Evolutionary conservation across 192 early-diverging fungal genomes (phyloP).

Genomic region (Backusella parvicylindrica): DNA sequence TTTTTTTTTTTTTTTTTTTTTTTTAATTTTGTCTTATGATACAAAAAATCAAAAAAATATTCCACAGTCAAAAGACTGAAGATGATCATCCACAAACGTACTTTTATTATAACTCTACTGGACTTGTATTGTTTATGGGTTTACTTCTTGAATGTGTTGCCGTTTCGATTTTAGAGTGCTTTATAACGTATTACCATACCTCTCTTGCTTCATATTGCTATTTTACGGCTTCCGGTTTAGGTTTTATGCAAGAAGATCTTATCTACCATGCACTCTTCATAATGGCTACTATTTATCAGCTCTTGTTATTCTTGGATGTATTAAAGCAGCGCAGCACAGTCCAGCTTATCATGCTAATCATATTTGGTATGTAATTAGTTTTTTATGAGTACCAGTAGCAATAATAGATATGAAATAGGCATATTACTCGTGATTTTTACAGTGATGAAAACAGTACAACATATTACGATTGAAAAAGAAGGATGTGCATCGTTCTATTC

Average conservation of each 20-base stretch:
- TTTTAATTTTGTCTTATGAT: not conserved
- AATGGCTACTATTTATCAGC: not conserved
- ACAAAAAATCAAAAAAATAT: not conserved
- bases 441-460: slow-evolving; percentile 3
- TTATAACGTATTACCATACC: not conserved
- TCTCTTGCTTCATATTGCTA: not conserved
- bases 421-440: not conserved
- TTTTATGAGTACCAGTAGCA: not conserved
- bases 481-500: not conserved
- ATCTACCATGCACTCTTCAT: not conserved
- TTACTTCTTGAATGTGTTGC: not conserved
- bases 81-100: not conserved
- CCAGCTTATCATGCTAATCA: not conserved
- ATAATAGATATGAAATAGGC: not conserved
- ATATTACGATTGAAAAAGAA: not conserved
- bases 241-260: not conserved
- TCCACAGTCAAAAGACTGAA: not conserved
- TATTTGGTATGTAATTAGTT: not conserved
- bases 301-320: not conserved
- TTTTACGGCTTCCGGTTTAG: not conserved
- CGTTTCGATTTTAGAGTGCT: not conserved
- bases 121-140: not conserved
- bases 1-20: too few species aligned
- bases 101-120: not conserved
- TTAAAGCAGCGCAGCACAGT: not conserved